These are phyloP conservation scores for Cryptosporidium sp. DNA, from an alignment of 169 alveolate species.

Conservation along the genomic window DNA sequence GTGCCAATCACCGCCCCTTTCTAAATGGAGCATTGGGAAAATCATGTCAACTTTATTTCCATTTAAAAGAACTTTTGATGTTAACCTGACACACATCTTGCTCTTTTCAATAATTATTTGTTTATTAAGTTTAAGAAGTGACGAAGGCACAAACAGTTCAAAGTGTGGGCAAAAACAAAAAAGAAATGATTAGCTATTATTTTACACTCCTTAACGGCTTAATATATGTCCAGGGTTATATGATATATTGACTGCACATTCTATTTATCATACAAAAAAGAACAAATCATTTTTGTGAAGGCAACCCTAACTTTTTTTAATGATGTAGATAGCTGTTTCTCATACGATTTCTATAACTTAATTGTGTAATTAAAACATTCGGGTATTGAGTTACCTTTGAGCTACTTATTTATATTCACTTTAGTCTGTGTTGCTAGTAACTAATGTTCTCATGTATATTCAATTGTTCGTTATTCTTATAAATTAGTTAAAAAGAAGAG, in stretches of 20 bases:
- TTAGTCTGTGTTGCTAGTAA: too few relatives aligned
- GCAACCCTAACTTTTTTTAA: not conserved
- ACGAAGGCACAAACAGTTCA: not conserved
- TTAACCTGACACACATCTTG: conserved; percentile 79
- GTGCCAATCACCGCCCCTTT: conserved; percentile 78
- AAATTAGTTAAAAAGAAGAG: too few relatives aligned
- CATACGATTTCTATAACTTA: not conserved
- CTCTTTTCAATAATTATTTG: conserved; percentile 79
- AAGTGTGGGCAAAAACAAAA: not conserved
- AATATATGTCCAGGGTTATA: not conserved
- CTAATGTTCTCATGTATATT: too few relatives aligned
- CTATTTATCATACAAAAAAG: not conserved
- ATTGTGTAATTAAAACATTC: too few relatives aligned
- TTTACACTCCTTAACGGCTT: not conserved
- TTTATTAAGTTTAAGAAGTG: conserved; percentile 76
- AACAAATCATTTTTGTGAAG: too few relatives aligned
- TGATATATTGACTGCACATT: not conserved
- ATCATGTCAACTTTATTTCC: conserved; percentile 80
- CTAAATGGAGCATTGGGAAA: conserved; percentile 79
- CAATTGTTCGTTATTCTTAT: too few relatives aligned
- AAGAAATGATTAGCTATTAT: not conserved
- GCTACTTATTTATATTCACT: not conserved
- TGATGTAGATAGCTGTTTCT: not conserved
- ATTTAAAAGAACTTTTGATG: conserved; percentile 79
- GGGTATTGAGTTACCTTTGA: too few relatives aligned